phyloP scores from a whole-genome alignment of 495 filamentous ascomycete species.

The Cercophora scortea region DNA sequence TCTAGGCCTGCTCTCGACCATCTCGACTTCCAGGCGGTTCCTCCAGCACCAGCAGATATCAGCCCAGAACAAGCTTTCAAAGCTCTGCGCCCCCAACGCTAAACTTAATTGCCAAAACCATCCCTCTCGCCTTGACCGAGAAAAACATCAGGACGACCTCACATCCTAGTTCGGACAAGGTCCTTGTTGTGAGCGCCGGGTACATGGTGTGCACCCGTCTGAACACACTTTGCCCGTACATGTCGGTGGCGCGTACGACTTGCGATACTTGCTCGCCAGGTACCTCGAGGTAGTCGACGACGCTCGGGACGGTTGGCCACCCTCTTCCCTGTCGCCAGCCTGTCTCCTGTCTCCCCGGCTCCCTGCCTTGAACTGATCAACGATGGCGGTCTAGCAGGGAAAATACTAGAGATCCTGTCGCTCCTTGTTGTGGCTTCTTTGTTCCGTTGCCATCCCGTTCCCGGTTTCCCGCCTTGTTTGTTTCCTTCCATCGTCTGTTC shows the following conservation, averaged over 20 bases:
- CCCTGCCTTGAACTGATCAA: not conserved
- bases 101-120: not conserved
- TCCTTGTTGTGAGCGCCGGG: not conserved
- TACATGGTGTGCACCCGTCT: no score
- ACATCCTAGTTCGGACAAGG: not conserved
- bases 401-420: not conserved
- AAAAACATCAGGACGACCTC: not conserved
- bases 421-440: not conserved
- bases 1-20: no score
- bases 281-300: no score
- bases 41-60: no score
- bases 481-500: not conserved
- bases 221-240: no score
- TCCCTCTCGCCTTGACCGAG: slow-evolving; percentile 10
- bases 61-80: no score
- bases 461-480: not conserved
- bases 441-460: not conserved
- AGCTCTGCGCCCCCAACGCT: not conserved
- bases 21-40: no score
- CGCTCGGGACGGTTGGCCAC: no score
- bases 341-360: no score
- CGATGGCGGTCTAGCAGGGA: not conserved
- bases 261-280: no score
- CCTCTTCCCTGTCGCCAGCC: no score
- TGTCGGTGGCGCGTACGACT: no score